Evolutionary conservation across 129 eudicot genomes (phyloP).

Genomic region (Rutidosis leptorrhynchoides): DNA sequence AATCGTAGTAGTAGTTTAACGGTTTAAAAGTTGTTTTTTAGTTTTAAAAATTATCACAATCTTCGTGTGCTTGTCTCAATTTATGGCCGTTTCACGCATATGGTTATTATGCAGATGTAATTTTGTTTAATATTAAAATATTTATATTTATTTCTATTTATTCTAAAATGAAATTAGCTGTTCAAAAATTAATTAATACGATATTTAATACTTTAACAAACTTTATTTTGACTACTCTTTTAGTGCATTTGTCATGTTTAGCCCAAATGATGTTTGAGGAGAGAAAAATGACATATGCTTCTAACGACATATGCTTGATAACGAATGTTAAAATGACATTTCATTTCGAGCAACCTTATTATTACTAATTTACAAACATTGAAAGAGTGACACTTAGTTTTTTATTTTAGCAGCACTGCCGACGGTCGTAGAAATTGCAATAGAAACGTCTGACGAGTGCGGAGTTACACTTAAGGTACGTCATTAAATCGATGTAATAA

Average conservation of each 20-base stretch:
- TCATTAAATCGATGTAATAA: neutral
- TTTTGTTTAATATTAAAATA: neutral
- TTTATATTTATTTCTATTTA: no score
- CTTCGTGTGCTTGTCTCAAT: neutral
- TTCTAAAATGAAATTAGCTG: no score
- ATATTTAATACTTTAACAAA: neutral
- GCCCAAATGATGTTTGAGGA: neutral
- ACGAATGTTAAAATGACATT: neutral
- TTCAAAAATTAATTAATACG: no score
- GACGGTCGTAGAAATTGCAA: slow-evolving; percentile 55
- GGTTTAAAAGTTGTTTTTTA: neutral
- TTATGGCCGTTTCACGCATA: neutral
- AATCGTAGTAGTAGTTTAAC: neutral
- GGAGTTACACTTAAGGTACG: slow-evolving; percentile 70
- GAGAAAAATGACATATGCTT: neutral
- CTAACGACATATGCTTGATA: no score
- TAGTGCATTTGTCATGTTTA: no score
- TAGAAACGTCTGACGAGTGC: slow-evolving; percentile 57
- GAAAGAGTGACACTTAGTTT: no score
- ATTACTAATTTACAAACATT: neutral
- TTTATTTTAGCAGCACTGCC: slow-evolving; percentile 51
- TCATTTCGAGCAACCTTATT: neutral
- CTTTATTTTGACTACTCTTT: neutral
- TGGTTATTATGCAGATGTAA: neutral
- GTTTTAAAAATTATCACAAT: neutral